Evolutionary conservation across 192 early-diverging fungal species (phyloP).

Genomic region (Linderina pennispora): DNA sequence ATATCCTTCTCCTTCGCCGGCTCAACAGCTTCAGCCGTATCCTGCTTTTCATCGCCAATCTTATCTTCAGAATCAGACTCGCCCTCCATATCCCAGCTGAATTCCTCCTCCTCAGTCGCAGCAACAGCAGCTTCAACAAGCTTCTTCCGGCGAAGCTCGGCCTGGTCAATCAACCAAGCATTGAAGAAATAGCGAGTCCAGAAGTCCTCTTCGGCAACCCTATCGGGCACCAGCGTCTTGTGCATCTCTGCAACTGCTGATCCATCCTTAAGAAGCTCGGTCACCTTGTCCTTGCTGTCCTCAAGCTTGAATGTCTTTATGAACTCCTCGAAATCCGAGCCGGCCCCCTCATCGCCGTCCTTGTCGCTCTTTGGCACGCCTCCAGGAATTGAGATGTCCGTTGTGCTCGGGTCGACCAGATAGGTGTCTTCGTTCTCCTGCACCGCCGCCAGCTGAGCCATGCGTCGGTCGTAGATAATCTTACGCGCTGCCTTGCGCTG

Average conservation of each 20-base stretch:
- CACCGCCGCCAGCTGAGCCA: constrained; percentile 34
- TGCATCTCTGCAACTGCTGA: constrained; percentile 12
- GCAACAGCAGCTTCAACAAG: constrained; percentile 43
- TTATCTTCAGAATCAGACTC: constrained; percentile 6
- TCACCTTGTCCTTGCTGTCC: constrained; percentile 2
- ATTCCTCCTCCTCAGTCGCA: constrained; percentile 29
- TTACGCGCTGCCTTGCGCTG: constrained; percentile 25
- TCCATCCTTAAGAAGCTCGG: constrained; percentile 6
- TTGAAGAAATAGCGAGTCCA: constrained; percentile 43
- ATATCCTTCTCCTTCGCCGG: too few relatives aligned
- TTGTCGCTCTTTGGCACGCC: not conserved
- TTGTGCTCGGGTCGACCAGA: constrained; percentile 15
- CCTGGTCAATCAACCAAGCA: constrained; percentile 34
- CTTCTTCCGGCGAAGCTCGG: constrained; percentile 34
- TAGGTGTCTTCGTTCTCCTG: constrained; percentile 29
- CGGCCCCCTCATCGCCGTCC: not conserved
- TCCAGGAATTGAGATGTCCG: not conserved
- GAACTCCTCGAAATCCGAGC: constrained; percentile 13
- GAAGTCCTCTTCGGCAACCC: constrained; percentile 20
- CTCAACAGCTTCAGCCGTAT: not conserved
- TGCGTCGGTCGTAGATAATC: constrained; percentile 41
- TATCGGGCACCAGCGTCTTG: constrained; percentile 13
- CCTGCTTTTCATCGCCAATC: not conserved
- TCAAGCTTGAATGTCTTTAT: constrained; percentile 3
- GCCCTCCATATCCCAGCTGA: constrained; percentile 40